phyloP scores from a whole-genome alignment of 2,329 filamentous ascomycete species.

The Cladobotryum protrusum region DNA sequence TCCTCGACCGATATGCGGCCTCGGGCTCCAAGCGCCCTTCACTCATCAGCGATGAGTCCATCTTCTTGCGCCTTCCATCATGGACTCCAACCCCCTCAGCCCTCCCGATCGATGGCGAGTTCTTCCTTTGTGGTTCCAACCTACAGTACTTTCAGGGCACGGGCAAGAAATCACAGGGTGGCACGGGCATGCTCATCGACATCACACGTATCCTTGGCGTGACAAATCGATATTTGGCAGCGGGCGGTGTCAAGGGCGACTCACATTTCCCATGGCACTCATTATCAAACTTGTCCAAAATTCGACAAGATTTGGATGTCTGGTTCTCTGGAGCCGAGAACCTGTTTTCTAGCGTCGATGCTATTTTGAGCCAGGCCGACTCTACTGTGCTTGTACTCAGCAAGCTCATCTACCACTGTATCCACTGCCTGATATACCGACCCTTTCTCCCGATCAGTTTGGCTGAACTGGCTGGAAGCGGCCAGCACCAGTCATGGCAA shows the following conservation, averaged over 20 bases:
- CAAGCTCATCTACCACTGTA: slow-evolving; percentile 80
- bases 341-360: slow-evolving; percentile 68
- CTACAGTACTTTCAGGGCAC: slow-evolving; percentile 64
- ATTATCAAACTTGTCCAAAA: slow-evolving; percentile 77
- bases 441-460: slow-evolving; percentile 83
- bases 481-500: slow-evolving; percentile 87
- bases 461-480: slow-evolving; percentile 69
- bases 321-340: slow-evolving; percentile 80
- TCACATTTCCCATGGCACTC: slow-evolving; percentile 90
- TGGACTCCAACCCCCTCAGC: slow-evolving; percentile 60
- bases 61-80: slow-evolving; percentile 68
- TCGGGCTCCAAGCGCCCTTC: slow-evolving; percentile 78
- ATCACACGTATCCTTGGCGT: slow-evolving; percentile 76
- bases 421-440: slow-evolving; percentile 80
- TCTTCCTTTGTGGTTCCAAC: slow-evolving; percentile 75
- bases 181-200: slow-evolving; percentile 75
- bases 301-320: slow-evolving; percentile 75
- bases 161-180: slow-evolving; percentile 66
- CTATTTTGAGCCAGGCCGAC: slow-evolving; percentile 70
- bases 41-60: slow-evolving; percentile 70
- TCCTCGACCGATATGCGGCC: slow-evolving; percentile 77
- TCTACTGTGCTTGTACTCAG: slow-evolving; percentile 73
- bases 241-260: slow-evolving; percentile 80
- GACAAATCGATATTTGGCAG: slow-evolving; percentile 77
- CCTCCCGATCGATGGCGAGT: slow-evolving; percentile 66